A percentile compares a stretch with the other conserved stretches of the same genome.
phyloP scores from a whole-genome alignment of 2,329 filamentous ascomycete species.

The Hymenoscyphus repandus region DNA sequence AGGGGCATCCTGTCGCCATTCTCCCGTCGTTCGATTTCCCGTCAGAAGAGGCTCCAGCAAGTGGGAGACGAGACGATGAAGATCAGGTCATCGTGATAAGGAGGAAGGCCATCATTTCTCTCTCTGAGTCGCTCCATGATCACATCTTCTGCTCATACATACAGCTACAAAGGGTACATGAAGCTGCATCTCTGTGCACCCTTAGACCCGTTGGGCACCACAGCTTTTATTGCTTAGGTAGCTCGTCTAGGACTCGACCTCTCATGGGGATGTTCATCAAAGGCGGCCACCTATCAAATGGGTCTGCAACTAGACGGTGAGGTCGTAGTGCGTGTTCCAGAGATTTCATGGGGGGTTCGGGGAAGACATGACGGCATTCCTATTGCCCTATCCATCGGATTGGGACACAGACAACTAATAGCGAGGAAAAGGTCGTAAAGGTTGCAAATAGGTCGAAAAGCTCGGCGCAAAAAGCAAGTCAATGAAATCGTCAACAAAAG shows the following conservation, averaged over 20 bases:
- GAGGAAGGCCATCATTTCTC: neutral
- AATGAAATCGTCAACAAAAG: conserved; percentile 1
- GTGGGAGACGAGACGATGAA: conserved; percentile 24
- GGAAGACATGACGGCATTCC: conserved; percentile 14
- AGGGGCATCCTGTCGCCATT: conserved; percentile 18
- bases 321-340: conserved; percentile 13
- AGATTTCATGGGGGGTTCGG: conserved; percentile 5
- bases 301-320: conserved; percentile 8
- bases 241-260: conserved; percentile 3
- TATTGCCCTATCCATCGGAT: conserved; percentile 4
- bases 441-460: neutral
- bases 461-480: conserved; percentile 13
- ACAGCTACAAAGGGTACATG: too few species aligned
- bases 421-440: too few species aligned
- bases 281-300: conserved; percentile 14
- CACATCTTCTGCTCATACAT: neutral
- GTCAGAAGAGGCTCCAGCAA: conserved; percentile 20
- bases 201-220: conserved; percentile 17
- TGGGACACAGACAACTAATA: too few species aligned
- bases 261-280: neutral
- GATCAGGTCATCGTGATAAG: conserved; percentile 6
- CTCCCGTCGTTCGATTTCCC: conserved; percentile 12
- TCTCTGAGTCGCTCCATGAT: neutral
- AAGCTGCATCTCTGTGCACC: neutral
- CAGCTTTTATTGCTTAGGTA: conserved; percentile 19